A percentile compares a stretch with the other conserved stretches of the same genome.
Evolutionary conservation across 2,329 filamentous ascomycete genomes (phyloP).

Genomic region (Magnaporthiopsis poae): DNA sequence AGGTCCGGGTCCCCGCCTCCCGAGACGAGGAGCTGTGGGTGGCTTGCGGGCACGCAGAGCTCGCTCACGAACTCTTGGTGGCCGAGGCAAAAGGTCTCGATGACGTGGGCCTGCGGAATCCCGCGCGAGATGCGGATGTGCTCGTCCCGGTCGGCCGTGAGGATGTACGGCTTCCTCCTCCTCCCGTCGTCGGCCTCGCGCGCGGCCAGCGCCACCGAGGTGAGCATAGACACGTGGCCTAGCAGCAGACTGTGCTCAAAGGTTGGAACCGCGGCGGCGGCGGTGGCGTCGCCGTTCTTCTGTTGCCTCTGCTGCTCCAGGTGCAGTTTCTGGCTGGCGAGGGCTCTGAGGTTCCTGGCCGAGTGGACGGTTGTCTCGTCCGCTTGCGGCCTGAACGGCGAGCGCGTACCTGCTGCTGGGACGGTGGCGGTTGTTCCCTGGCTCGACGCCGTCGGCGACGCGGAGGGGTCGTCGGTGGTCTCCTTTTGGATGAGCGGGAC

Average conservation of each 20-base stretch:
- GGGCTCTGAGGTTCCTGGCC: conserved; percentile 27
- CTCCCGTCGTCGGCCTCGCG: conserved; percentile 26
- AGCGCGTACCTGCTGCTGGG: conserved; percentile 10
- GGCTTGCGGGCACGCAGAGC: conserved; percentile 45
- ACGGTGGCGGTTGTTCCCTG: conserved; percentile 9
- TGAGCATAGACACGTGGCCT: conserved; percentile 92
- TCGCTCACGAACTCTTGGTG: conserved; percentile 77
- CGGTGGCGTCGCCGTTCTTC: conserved; percentile 16
- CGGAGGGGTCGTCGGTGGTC: conserved; percentile 3
- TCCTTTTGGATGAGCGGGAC: conserved; percentile 54
- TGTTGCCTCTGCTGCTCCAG: conserved; percentile 23
- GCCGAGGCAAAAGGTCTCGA: conserved; percentile 80
- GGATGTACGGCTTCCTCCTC: conserved; percentile 31
- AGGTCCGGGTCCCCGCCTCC: conserved; percentile 77
- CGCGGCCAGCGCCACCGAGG: conserved; percentile 52
- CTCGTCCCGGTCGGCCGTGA: conserved; percentile 48
- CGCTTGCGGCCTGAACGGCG: conserved; percentile 31
- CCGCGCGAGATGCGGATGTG: conserved; percentile 84
- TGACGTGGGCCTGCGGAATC: conserved; percentile 73
- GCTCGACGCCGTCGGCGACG: neutral
- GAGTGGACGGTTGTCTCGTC: conserved; percentile 26
- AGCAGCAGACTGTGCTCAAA: conserved; percentile 74
- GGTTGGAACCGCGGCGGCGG: conserved; percentile 24
- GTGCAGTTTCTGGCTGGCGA: conserved; percentile 40
- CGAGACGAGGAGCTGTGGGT: conserved; percentile 56